phyloP scores from a whole-genome alignment of 208 protist species.

The Angomonas deanei region DNA sequence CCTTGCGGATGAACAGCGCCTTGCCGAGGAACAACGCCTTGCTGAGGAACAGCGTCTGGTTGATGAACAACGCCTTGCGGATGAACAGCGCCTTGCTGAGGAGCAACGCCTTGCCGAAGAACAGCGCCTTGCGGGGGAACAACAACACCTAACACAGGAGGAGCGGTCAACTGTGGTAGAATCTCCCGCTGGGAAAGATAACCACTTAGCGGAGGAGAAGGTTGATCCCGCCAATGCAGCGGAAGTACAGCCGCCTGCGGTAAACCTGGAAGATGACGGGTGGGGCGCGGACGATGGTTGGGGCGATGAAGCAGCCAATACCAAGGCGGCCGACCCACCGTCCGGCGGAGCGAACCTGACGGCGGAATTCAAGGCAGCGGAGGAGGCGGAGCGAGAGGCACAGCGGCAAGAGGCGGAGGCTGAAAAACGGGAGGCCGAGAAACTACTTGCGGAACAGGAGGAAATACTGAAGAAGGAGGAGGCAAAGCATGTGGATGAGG shows the following conservation, averaged over 20 bases:
- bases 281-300: background rate
- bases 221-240: no score
- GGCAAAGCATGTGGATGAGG: background rate
- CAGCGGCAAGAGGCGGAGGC: conserved; percentile 7
- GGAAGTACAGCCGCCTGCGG: no score
- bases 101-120: conserved; percentile 10
- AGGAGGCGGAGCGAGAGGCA: background rate
- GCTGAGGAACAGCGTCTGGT: conserved; percentile 14
- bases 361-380: background rate
- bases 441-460: conserved; percentile 22
- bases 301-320: background rate
- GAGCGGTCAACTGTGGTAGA: background rate
- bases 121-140: conserved; percentile 1
- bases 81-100: conserved; percentile 9
- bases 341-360: background rate
- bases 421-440: conserved; percentile 9
- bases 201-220: no score
- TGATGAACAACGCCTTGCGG: conserved; percentile 18
- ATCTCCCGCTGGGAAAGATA: conserved; percentile 3
- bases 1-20: conserved; percentile 9
- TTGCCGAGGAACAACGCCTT: conserved; percentile 9
- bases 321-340: background rate
- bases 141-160: background rate
- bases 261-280: background rate
- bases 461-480: background rate